Evolutionary conservation across 495 filamentous ascomycete genomes (phyloP), one percentile per base, ranked within the genome.

Genomic region (Annulohypoxylon maeteangense): DNA sequence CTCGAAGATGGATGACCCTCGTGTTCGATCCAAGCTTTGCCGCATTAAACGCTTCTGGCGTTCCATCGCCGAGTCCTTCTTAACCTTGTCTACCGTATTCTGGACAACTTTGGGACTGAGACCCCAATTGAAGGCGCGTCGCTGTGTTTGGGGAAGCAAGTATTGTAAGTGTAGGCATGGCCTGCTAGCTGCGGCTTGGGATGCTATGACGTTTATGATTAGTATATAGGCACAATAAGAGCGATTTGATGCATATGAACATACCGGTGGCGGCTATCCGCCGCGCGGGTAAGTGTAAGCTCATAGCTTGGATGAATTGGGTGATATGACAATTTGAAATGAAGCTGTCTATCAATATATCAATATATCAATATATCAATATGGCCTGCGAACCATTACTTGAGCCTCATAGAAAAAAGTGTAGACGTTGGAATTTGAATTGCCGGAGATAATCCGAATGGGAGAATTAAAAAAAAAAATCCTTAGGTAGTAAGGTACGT

Each of bases 1-100:
- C 32, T 87, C 83, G 81, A 93, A 90, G 77, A 93, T 91, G 74
- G 88, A 89, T 50, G 82, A 48, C 11, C 76, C 78, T 50, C 77
- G 70, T 34, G 79, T 70, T n/a, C 74, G 74, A 38, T 67, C 57
- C 11, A 54, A 25, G 55, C 81, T 59, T 75, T 75, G 62, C 45
- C 76, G 44, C 56, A 65, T 14, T 6, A 83, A 71, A 45, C 78
- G 75, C 62, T 74, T 71, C 64, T 78, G 72, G 11, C 81, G 76
- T 47, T 77, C 56, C 42, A 32, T 45, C 45, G 62, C 68, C 12
- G 62, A 42, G 14, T 72, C 16, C 45, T 70, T 71, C 62, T 67
- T 55, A 48, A 47, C 34, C 2, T 72, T 44, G 4, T 62, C 50
- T 1, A 62, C 25, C 5, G 61, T 42, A 11, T 38, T 25, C 16